Conservation (phyloP, 2,329 filamentous ascomycete genomes). For the Graphilbum fragrans region DNA sequence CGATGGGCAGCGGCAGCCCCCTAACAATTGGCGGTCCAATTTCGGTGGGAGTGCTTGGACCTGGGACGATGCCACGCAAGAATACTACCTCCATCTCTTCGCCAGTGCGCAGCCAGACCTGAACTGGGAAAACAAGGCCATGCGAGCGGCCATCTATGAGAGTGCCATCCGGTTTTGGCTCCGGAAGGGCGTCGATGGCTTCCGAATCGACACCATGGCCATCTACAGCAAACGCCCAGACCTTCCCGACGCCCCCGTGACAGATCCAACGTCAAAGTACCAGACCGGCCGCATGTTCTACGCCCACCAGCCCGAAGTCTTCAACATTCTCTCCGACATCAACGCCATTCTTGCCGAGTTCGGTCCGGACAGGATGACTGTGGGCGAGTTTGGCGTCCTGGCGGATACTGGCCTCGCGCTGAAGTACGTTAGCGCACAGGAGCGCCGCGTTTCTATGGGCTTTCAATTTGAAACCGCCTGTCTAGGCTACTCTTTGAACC, state of each 20-base stretch:
- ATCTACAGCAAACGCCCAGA: constrained; percentile 51
- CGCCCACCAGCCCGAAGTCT: constrained; percentile 54
- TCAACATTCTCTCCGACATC: constrained; percentile 56
- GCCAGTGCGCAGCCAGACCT: constrained; percentile 52
- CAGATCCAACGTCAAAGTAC: constrained; percentile 24
- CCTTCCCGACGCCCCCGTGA: constrained; percentile 38
- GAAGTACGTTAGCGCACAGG: too few relatives aligned
- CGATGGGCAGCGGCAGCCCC: constrained; percentile 52
- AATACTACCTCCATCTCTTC: constrained; percentile 70
- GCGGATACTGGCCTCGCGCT: too few relatives aligned
- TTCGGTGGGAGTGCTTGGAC: constrained; percentile 53
- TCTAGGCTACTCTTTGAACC: too few relatives aligned
- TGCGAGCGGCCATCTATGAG: constrained; percentile 56
- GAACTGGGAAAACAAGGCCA: constrained; percentile 64
- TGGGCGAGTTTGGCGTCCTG: too few relatives aligned
- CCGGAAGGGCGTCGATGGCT: constrained; percentile 56
- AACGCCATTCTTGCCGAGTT: constrained; percentile 41
- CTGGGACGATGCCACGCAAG: constrained; percentile 55
- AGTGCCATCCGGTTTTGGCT: constrained; percentile 69
- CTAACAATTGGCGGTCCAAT: constrained; percentile 60
- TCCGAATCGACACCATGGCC: constrained; percentile 62
- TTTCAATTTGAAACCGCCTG: too few relatives aligned
- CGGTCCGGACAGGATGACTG: too few relatives aligned
- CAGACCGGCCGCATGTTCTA: constrained; percentile 44
- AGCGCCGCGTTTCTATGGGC: too few relatives aligned